phyloP scores from a whole-genome alignment of 106 monocot species.

The Cymbidium sinense region DNA sequence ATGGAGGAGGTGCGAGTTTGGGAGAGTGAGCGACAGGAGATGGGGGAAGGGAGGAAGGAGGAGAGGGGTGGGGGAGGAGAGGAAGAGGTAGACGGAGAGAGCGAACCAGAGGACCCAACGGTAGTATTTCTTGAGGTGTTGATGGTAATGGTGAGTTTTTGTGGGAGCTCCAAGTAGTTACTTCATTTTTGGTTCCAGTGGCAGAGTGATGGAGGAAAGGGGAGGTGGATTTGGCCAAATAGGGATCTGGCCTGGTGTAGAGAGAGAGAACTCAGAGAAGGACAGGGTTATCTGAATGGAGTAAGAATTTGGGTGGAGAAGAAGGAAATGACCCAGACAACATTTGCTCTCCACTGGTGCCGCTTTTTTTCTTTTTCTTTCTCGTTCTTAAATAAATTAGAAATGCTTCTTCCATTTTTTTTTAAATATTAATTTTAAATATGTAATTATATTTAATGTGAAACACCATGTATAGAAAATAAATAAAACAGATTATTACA shows the following conservation, averaged over 20 bases:
- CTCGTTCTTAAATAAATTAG: too few species aligned
- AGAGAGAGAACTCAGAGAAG: slow-evolving; percentile 3
- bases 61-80: slow-evolving; percentile 16
- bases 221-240: neutral
- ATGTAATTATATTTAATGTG: too few species aligned
- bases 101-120: slow-evolving; percentile 36
- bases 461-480: too few species aligned
- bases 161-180: neutral
- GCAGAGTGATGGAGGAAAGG: neutral
- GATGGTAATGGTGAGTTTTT: slow-evolving; percentile 12
- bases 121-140: slow-evolving; percentile 26
- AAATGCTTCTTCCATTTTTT: too few species aligned
- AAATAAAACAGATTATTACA: too few species aligned
- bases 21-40: too few species aligned
- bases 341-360: too few species aligned
- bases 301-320: slow-evolving; percentile 11
- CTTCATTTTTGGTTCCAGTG: slow-evolving; percentile 23
- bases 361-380: too few species aligned
- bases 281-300: slow-evolving; percentile 3
- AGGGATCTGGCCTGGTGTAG: neutral
- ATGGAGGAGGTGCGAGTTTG: slow-evolving; percentile 22
- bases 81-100: slow-evolving; percentile 44
- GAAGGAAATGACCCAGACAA: slow-evolving; percentile 8
- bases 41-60: slow-evolving; percentile 19
- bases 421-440: too few species aligned